These are phyloP conservation scores for Aphanomyces euteiches DNA, from an alignment of 352 stramenopile genomes.

Conservation along the genomic window DNA sequence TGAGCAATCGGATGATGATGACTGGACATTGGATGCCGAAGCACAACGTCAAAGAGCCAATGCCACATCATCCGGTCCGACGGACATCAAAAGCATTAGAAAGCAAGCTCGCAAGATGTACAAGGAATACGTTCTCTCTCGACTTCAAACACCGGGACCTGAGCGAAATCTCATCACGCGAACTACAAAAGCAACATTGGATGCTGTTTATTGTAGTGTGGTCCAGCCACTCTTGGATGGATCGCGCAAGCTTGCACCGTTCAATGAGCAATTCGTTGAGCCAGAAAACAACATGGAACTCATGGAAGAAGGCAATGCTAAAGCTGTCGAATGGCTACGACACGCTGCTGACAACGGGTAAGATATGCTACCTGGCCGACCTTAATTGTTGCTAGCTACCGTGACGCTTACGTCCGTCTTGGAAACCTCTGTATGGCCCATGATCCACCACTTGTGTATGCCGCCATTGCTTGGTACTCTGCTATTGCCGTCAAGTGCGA, in stretches of 20 bases:
- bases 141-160: constrained; percentile 32
- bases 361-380: background rate
- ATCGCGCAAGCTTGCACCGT: constrained; percentile 45
- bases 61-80: constrained; percentile 41
- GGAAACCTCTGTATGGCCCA: constrained; percentile 78
- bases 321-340: constrained; percentile 76
- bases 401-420: constrained; percentile 73
- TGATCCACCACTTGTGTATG: constrained; percentile 63
- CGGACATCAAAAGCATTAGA: constrained; percentile 71
- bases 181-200: constrained; percentile 51
- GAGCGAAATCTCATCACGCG: constrained; percentile 48
- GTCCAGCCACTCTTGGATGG: constrained; percentile 67
- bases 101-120: constrained; percentile 72
- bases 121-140: constrained; percentile 61
- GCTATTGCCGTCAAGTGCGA: constrained; percentile 46
- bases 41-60: constrained; percentile 53
- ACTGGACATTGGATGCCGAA: constrained; percentile 63
- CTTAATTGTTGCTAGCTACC: constrained; percentile 40
- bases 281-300: constrained; percentile 33
- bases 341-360: constrained; percentile 64
- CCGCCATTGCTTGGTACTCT: constrained; percentile 73
- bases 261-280: constrained; percentile 38
- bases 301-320: constrained; percentile 44
- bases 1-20: constrained; percentile 38
- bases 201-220: constrained; percentile 69